Conservation (phyloP, 2,329 filamentous ascomycete genomes). For the Trichoderma simmonsii region DNA sequence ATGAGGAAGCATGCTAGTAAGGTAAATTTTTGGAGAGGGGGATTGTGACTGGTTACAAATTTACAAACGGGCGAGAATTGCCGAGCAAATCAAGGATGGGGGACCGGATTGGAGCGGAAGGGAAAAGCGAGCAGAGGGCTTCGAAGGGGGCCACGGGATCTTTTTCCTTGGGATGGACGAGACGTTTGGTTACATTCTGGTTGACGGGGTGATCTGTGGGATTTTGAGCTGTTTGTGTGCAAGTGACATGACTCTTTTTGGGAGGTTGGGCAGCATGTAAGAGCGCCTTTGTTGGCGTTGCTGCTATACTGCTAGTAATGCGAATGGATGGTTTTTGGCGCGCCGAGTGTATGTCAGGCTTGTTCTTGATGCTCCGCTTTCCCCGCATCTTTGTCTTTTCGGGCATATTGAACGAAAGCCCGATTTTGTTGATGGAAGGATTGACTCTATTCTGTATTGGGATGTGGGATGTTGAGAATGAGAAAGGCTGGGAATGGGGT, state of each 20-base stretch:
- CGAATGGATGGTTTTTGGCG: not conserved
- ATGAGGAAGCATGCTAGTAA: not conserved
- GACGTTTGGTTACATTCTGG: not conserved
- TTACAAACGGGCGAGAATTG: not conserved
- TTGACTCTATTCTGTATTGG: not conserved
- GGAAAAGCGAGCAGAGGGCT: not conserved
- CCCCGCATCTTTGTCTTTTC: conserved; percentile 2
- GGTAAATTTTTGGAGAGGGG: not conserved
- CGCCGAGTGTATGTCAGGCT: not conserved
- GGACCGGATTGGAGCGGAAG: not conserved
- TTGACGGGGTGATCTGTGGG: not conserved
- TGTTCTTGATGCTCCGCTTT: conserved; percentile 4
- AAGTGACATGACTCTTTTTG: not conserved
- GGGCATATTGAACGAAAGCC: not conserved
- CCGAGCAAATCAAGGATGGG: not conserved
- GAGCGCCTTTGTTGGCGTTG: not conserved
- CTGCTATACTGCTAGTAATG: not conserved
- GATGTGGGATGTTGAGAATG: not conserved
- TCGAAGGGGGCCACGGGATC: not conserved
- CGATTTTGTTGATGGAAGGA: not conserved
- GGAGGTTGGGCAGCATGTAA: not conserved
- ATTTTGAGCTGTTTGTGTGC: not conserved
- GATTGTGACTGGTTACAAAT: conserved; percentile 9
- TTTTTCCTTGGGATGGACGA: not conserved
- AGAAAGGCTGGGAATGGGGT: not conserved